These are phyloP conservation scores for Tillandsia fasciculata DNA, from an alignment of 176 grass and related monocot genomes.

Conservation along the genomic window DNA sequence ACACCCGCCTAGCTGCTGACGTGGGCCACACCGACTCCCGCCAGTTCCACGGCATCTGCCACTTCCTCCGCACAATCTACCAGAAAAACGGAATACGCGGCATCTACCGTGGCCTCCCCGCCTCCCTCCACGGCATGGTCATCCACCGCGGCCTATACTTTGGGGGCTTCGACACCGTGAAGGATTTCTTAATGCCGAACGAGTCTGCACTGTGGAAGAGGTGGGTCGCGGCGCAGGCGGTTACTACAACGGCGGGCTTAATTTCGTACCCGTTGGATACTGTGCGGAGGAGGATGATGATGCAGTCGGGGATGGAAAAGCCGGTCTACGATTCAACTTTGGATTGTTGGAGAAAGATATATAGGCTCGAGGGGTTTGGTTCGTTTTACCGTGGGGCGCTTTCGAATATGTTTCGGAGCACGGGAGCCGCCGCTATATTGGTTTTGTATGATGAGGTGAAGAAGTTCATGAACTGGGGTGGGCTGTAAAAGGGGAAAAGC, in stretches of 20 bases:
- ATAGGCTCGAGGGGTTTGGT: slow-evolving; percentile 51
- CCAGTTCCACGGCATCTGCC: slow-evolving; percentile 83
- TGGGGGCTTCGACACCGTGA: slow-evolving; percentile 87
- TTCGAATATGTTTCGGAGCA: slow-evolving; percentile 88
- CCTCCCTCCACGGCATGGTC: slow-evolving; percentile 74
- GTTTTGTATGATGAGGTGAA: slow-evolving; percentile 93
- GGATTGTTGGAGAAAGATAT: slow-evolving; percentile 90
- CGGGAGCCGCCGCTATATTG: slow-evolving; percentile 80
- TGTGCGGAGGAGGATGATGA: slow-evolving; percentile 91
- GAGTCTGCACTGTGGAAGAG: slow-evolving; percentile 75
- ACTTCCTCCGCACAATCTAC: slow-evolving; percentile 87
- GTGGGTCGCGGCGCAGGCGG: slow-evolving; percentile 62
- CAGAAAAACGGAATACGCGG: slow-evolving; percentile 66
- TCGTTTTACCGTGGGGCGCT: slow-evolving; percentile 80
- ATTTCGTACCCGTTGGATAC: slow-evolving; percentile 85
- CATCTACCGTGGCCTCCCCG: slow-evolving; percentile 72
- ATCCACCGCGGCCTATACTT: slow-evolving; percentile 91
- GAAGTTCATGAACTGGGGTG: slow-evolving; percentile 65
- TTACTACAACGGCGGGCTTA: slow-evolving; percentile 66
- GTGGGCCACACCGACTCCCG: slow-evolving; percentile 54
- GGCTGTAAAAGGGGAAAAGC: slow-evolving; percentile 42
- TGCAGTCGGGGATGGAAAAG: slow-evolving; percentile 74
- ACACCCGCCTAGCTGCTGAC: slow-evolving; percentile 89
- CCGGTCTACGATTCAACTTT: slow-evolving; percentile 64
- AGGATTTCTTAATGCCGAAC: slow-evolving; percentile 57